phyloP scores from a whole-genome alignment of 371 early-diverging fungal species.

The Apophysomyces elegans region DNA sequence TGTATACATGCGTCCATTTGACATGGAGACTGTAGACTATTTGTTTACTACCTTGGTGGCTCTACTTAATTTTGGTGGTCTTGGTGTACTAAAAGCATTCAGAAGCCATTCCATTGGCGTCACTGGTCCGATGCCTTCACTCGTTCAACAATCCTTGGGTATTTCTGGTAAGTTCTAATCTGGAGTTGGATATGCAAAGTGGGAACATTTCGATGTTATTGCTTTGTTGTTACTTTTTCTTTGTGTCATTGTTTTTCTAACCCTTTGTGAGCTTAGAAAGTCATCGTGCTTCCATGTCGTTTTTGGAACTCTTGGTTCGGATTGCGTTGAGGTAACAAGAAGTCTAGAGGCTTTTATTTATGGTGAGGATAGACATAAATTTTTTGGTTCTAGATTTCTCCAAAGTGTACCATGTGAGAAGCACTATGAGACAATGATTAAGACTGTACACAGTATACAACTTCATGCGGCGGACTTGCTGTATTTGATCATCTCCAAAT shows the following conservation, averaged over 20 bases:
- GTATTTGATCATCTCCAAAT: conserved; percentile 59
- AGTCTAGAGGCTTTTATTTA: not conserved
- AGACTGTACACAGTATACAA: conserved; percentile 54
- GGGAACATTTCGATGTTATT: too few relatives aligned
- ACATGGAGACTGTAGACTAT: conserved; percentile 70
- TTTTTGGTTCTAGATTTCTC: conserved; percentile 37
- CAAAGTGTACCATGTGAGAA: conserved; percentile 42
- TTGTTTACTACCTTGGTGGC: conserved; percentile 61
- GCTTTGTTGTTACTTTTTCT: too few relatives aligned
- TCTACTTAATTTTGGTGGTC: conserved; percentile 61
- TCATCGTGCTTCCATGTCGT: conserved; percentile 25
- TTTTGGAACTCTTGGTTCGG: conserved; percentile 45
- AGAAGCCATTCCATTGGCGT: conserved; percentile 34
- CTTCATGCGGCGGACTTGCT: conserved; percentile 68
- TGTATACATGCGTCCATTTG: conserved; percentile 65
- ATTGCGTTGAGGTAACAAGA: conserved; percentile 32
- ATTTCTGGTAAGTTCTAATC: conserved; percentile 3
- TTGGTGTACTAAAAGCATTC: conserved; percentile 60
- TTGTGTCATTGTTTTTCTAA: conserved; percentile 4
- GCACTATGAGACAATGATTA: conserved; percentile 24
- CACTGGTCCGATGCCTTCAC: conserved; percentile 22
- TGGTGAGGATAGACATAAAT: not conserved
- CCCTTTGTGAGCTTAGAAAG: conserved; percentile 2
- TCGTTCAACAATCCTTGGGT: conserved; percentile 27
- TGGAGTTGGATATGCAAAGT: too few relatives aligned